Evolutionary conservation across 2,329 filamentous ascomycete genomes (phyloP).

Genomic region (Pseudogymnoascus sp.): DNA sequence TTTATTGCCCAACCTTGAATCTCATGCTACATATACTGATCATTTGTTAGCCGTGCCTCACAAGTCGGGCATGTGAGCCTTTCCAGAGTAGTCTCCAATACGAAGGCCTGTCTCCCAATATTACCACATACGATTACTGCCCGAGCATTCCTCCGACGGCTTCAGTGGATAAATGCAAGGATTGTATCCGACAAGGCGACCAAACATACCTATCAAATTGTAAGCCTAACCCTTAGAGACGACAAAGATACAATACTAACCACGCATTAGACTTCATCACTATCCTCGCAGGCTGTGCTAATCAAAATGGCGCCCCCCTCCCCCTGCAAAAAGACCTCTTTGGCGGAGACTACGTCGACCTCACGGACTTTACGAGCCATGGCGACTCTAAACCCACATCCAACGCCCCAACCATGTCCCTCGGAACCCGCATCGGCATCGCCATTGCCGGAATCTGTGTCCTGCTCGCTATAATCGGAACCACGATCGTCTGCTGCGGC

Average conservation of each 20-base stretch:
- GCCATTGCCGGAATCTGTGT: conserved; percentile 46
- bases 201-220: conserved; percentile 16
- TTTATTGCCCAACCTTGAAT: not conserved
- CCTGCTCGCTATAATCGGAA: conserved; percentile 44
- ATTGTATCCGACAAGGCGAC: conserved; percentile 38
- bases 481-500: conserved; percentile 50
- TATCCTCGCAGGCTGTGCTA: not conserved
- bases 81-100: conserved; percentile 43
- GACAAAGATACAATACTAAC: not conserved
- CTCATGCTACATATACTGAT: not conserved
- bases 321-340: not conserved
- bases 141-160: conserved; percentile 34
- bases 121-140: conserved; percentile 50
- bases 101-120: conserved; percentile 42
- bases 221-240: not conserved
- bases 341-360: not conserved
- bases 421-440: conserved; percentile 54
- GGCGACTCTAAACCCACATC: conserved; percentile 11
- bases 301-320: not conserved
- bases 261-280: not conserved
- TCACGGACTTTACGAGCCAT: not conserved
- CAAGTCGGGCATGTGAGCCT: conserved; percentile 47
- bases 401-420: conserved; percentile 38
- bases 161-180: conserved; percentile 15
- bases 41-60: conserved; percentile 8